A percentile compares a stretch with the other conserved stretches of the same genome.
These are phyloP conservation scores for Chrysanthemum makinoi DNA, from an alignment of 129 eudicot genomes.

Conservation along the genomic window DNA sequence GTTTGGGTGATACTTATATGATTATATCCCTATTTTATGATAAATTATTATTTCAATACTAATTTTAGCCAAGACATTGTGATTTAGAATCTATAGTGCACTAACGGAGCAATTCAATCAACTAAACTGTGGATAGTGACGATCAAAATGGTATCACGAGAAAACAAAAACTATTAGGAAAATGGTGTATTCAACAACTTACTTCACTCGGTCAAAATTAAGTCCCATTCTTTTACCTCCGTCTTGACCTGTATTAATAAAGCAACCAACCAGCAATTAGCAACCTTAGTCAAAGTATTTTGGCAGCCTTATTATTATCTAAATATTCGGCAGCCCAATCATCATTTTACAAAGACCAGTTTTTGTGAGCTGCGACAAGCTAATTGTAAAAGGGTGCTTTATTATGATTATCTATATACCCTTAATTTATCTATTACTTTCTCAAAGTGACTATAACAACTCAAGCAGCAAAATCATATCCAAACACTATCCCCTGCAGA, in stretches of 20 bases:
- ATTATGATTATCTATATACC: too few species aligned
- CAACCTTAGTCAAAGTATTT: neutral
- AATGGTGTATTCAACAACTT: conserved; percentile 36
- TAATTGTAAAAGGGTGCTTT: too few species aligned
- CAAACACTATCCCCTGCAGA: too few species aligned
- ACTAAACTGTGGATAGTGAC: neutral
- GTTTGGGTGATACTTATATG: too few species aligned
- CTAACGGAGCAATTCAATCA: neutral
- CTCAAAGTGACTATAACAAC: too few species aligned
- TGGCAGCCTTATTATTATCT: too few species aligned
- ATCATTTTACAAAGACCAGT: too few species aligned
- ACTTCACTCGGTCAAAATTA: conserved; percentile 90
- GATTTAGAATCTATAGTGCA: conserved; percentile 7
- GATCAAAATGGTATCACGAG: neutral
- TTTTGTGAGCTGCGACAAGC: too few species aligned
- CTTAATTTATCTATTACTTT: too few species aligned
- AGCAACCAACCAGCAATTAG: conserved; percentile 24
- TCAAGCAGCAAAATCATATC: too few species aligned
- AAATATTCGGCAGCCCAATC: too few species aligned
- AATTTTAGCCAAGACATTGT: neutral
- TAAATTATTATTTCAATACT: neutral
- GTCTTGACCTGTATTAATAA: conserved; percentile 68
- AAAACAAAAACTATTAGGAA: neutral
- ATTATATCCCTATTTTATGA: neutral
- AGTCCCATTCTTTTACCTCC: conserved; percentile 93